These are phyloP conservation scores for Phytophthora podocarpi DNA, from an alignment of 352 stramenopile genomes.

Conservation along the genomic window DNA sequence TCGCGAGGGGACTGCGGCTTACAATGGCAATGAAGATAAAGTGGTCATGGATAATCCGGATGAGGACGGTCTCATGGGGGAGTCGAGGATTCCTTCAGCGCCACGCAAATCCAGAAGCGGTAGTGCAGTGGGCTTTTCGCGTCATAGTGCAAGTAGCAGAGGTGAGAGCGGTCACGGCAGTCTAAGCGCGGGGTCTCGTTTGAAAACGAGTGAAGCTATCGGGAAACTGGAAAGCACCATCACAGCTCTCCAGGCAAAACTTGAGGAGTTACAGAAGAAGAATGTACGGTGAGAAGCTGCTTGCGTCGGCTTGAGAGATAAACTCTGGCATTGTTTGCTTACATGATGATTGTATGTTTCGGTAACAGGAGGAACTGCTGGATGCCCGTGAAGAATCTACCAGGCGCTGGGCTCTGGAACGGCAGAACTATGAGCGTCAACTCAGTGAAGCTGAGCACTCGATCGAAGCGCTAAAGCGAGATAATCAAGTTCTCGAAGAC, in stretches of 20 bases:
- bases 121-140: conserved; percentile 2
- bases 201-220: conserved; percentile 37
- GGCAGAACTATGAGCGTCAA: conserved; percentile 70
- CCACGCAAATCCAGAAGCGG: conserved; percentile 30
- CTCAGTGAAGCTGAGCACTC: conserved; percentile 65
- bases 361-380: conserved; percentile 54
- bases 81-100: conserved; percentile 6
- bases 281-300: conserved; percentile 61
- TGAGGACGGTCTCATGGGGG: conserved; percentile 31
- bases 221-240: conserved; percentile 68
- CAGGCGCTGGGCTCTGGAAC: conserved; percentile 69
- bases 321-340: background rate
- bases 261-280: conserved; percentile 76
- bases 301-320: background rate
- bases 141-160: conserved; percentile 13
- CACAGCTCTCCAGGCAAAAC: conserved; percentile 51
- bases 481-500: conserved; percentile 66
- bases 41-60: conserved; percentile 63
- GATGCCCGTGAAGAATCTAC: conserved; percentile 66
- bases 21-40: conserved; percentile 63
- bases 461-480: conserved; percentile 59
- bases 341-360: conserved; percentile 1
- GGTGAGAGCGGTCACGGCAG: conserved; percentile 5
- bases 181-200: conserved; percentile 16
- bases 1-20: conserved; percentile 36